Base-by-base conservation (phyloP, 768 basidiomycete species). In the Sporobolomyces roseus region DNA sequence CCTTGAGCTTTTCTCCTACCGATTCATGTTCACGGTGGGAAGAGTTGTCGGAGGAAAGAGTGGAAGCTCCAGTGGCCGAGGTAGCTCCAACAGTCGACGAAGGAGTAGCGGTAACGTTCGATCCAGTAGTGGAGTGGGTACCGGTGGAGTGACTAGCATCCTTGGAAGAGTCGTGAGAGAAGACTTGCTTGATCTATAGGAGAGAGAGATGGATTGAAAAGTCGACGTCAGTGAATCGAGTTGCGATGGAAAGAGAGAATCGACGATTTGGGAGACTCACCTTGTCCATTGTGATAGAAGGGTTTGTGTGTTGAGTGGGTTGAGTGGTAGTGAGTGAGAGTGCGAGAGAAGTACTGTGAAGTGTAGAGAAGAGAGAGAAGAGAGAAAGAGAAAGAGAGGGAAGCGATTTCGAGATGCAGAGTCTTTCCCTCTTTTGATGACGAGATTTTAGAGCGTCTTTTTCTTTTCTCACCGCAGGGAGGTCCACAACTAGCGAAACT, bases 141-240 rank as follows among this genome's bases (percentile, higher is more conserved):
- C 29, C 8, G 50, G 36, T 51, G 33, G 27, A 14, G 43, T 30
- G n/a, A 38, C n/a, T n/a, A n/a, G 27, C 60, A 33, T 23, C 30
- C 60, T 54, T n/a, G 52, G 30, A 52, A n/a, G 52, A 45, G 52
- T 48, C 66, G 66, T 68, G 66, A 45, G 54, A 58, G 67, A 68
- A 68, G 49, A 68, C 61, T 52, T 68, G 61, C 67, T 68, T 68
- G 58, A 68, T 63, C 55, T 65, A 38, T 4, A 35, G 35, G 29
- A 23, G 23, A 38, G 5, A 30, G 53, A 29, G 63, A 56, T 9
- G 10, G 38, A 9, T 9, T 13, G 45, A 13, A 27, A 45, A 36
- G 19, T 19, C 19, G 3, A 45, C 43, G 58, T 60, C 58, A 60
- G 45, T 17, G 19, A 30, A 7, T 17, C 43, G 43, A 6, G 27